Percentiles rank a stretch among this genome's conserved stretches.
phyloP scores from a whole-genome alignment of 1,284 basidiomycete genomes.

The Salmacisia buchloeana region DNA sequence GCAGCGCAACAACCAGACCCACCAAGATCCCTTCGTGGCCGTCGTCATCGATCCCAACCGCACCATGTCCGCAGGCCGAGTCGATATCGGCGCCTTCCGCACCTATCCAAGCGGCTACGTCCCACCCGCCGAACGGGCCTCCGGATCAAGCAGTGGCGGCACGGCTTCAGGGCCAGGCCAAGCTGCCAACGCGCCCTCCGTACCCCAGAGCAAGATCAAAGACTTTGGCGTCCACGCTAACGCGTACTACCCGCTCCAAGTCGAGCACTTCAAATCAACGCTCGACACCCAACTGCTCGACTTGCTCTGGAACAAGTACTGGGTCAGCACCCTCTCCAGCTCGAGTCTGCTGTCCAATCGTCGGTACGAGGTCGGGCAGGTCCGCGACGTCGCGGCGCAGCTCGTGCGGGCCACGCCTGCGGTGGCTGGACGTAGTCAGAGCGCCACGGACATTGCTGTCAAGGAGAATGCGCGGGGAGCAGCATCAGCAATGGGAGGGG shows the following conservation, averaged over 20 bases:
- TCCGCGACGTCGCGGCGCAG: slow-evolving; percentile 82
- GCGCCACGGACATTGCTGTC: background rate
- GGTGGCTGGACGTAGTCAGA: slow-evolving; percentile 7
- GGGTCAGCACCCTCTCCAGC: slow-evolving; percentile 91
- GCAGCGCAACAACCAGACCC: slow-evolving; percentile 88
- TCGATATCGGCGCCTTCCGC: slow-evolving; percentile 96
- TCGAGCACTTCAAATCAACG: slow-evolving; percentile 87
- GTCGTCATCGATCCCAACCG: slow-evolving; percentile 97
- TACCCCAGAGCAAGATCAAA: slow-evolving; percentile 62
- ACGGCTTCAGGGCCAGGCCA: background rate
- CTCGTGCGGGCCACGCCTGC: slow-evolving; percentile 53
- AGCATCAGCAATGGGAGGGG: background rate
- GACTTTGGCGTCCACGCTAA: slow-evolving; percentile 83
- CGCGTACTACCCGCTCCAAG: slow-evolving; percentile 86
- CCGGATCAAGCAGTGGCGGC: background rate
- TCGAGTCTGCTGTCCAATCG: slow-evolving; percentile 85
- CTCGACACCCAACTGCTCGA: slow-evolving; percentile 80
- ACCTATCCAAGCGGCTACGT: slow-evolving; percentile 73
- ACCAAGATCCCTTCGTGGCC: slow-evolving; percentile 92
- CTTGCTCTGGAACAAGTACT: slow-evolving; percentile 97
- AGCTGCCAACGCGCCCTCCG: slow-evolving; percentile 49
- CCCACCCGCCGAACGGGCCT: slow-evolving; percentile 11
- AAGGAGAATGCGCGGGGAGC: background rate
- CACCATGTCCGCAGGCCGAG: slow-evolving; percentile 93
- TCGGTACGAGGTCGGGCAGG: slow-evolving; percentile 80